A percentile compares a stretch with the other conserved stretches of the same genome.
These are phyloP conservation scores for Heracleum sosnowskyi DNA, from an alignment of 129 eudicot genomes.

Conservation along the genomic window DNA sequence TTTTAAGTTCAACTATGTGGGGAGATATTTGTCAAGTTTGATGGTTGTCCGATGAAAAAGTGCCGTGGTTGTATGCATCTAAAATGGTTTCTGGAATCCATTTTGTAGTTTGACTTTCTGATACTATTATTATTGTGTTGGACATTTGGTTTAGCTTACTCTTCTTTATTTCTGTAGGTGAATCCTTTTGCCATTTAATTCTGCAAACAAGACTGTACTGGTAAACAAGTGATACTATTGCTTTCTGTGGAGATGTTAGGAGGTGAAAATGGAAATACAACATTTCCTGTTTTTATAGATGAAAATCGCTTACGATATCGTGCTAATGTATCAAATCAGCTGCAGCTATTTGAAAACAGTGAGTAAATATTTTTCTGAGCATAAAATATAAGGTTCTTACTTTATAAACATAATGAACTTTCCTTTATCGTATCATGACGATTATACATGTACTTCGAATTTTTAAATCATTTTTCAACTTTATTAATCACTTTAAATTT, in stretches of 20 bases:
- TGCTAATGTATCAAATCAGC: constrained; percentile 49
- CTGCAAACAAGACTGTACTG: not conserved
- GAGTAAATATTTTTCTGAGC: constrained; percentile 11
- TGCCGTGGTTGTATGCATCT: not conserved
- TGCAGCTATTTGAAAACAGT: constrained; percentile 71
- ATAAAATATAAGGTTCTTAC: not conserved
- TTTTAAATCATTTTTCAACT: not conserved
- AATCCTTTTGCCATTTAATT: constrained; percentile 11
- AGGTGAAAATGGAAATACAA: constrained; percentile 52
- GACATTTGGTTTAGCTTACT: not conserved
- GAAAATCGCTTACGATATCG: constrained; percentile 51
- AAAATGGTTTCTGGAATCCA: not conserved
- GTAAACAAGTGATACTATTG: not conserved
- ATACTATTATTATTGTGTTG: not conserved
- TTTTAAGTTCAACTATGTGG: not conserved
- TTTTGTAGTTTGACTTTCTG: not conserved
- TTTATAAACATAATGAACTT: not conserved
- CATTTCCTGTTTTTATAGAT: constrained; percentile 48
- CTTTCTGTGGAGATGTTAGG: constrained; percentile 50
- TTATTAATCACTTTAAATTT: not conserved
- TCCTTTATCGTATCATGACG: not conserved
- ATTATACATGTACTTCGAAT: not conserved
- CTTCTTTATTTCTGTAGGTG: constrained; percentile 13
- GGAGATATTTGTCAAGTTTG: not conserved
- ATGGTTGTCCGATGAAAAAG: not conserved